Evolutionary conservation across 768 basidiomycete species (phyloP), one percentile per base, ranked within the genome.

Genomic region (Rhodotorula graminis): DNA sequence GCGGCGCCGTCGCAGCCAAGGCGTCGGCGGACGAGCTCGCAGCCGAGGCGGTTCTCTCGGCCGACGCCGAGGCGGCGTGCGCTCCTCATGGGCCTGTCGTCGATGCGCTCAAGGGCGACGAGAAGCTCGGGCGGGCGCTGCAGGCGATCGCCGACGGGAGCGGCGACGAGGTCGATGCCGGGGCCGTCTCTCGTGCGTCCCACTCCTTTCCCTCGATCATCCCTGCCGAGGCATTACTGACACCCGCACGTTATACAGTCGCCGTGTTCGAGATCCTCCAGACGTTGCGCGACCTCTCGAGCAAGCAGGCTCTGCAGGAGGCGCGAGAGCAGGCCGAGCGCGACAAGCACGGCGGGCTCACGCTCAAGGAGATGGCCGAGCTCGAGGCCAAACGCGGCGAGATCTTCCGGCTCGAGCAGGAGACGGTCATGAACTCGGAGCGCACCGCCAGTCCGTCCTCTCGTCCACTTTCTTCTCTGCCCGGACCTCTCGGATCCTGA

Each of bases 181-280:
- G 50, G 0, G 29, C 53, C 14, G 19, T 68, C 18, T 68, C 67
- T 2, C 52, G 67, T 68, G 15, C 29, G 67, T 49, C 18, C 9
- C 23, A 2, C 4, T 11, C 3, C 9, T 42, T 10, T 29, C 25
- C 15, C 27, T 10, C 11, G 19, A 0, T 46, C 27, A 19, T 18
- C 40, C 0, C 7, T 3, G n/a, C 8, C 15, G 18, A 9, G n/a
- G n/a, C 29, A 0, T 19, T 5, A 21, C 40, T n/a, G 33, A 49
- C 46, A 27, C 23, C 23, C 11, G 1, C 50, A 10, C 3, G 1
- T 3, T 3, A 40, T 18, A 12, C 40, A 71, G 70, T 66, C 16
- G 70, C 70, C 29, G 64, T 71, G 33, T 61, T 71, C 40, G 73
- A 74, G 53, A 74, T 70, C 40, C 69, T 70, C 2, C 47, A 67